Evolutionary conservation across 2,329 filamentous ascomycete species (phyloP), one percentile per base, ranked within the genome.

Genomic region (Trichoderma arundinaceum): DNA sequence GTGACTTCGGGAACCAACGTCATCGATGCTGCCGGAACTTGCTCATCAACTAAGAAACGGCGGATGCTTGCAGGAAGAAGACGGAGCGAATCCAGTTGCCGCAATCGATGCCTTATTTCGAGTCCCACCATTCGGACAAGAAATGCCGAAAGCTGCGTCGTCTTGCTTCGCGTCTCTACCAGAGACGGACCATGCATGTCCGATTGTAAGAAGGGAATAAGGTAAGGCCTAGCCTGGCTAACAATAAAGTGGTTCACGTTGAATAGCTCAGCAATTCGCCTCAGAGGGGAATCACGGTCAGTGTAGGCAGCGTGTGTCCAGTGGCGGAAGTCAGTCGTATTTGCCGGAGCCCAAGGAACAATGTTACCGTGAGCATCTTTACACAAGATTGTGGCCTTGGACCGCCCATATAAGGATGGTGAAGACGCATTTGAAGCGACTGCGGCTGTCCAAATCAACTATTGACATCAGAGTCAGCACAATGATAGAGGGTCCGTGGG

Each of bases 191-290:
- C 89, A 76, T 94, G 91, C 80, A 94, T 88, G 71, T 94, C 91
- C 52, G 89, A 90, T 68, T 90, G 88, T 5, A 96, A 82, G 72
- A 97, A 95, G 0, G 94, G 94, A 33, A 94, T 89, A 15, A 97
- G 83, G 76, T 96, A 97, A 0, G 94, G 94, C 3, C 94, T 86
- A 0, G 94, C 93, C 79, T 97, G 94, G 69, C 91, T 95, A 70
- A 98, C 88, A 69, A 98, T 92, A 78, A 96, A 97, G 80, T 97
- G 94, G 74, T 97, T 96, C 61, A 96, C 92, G 75, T 96, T 96
- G 83, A 95, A 95, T 10, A 94, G 85, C 78, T 94, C 90, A 7
- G 90, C 87, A 35, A 95, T 88, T 44, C 92, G 86, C 62, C 87
- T 84, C 1, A 95, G 83, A 1, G 85, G 85, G 0, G 84, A 84